Base-by-base conservation (phyloP, 768 basidiomycete species). In the Boletus subparvulus region DNA sequence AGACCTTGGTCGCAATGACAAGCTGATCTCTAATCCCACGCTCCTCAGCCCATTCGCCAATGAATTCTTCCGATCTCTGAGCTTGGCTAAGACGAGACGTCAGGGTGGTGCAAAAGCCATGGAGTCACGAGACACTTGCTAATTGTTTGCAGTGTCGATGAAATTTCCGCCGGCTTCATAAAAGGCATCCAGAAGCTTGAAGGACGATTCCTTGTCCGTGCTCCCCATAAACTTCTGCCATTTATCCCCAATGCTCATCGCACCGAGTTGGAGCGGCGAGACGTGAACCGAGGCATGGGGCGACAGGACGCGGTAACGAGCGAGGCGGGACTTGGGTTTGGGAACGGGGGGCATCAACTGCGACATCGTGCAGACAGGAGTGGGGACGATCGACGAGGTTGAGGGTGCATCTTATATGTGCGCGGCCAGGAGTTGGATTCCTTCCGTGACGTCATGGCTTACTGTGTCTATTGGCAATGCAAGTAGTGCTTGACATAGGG, bases 21-120 rank as follows among this genome's bases (percentile, higher is more conserved):
- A 82, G 72, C 54, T 80, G 78, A 56, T 82, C 77, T 42, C 81
- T 73, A 39, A 74, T 73, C 0, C 67, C 71, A 17, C 77, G 69
- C n/a, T 58, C 46, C 60, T 77, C 73, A 57, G 74, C 77, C 80
- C 82, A 83, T 61, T 81, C 82, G 11, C 81, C 81, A 35, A 82
- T 70, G 58, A 80, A 75, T 50, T 60, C 60, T 62, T 88, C 85
- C 4, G 81, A 83, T 13, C 75, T 61, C 58, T 80, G 84, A 52
- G 82, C 78, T 63, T 86, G 83, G 56, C 78, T 80, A 41, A 7
- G 35, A 42, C 36, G 1, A 44, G 21, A 36, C 19, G 40, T 57
- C 36, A 42, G 48, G 2, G 3, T 10, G 19, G 11, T 5, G 17
- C 21, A 14, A 30, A 9, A 9, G 7, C 2, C 1, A n/a, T n/a